Percentiles rank a stretch among this genome's conserved stretches.
phyloP scores from a whole-genome alignment of 306 rosid species.

The Acmispon strigosus region DNA sequence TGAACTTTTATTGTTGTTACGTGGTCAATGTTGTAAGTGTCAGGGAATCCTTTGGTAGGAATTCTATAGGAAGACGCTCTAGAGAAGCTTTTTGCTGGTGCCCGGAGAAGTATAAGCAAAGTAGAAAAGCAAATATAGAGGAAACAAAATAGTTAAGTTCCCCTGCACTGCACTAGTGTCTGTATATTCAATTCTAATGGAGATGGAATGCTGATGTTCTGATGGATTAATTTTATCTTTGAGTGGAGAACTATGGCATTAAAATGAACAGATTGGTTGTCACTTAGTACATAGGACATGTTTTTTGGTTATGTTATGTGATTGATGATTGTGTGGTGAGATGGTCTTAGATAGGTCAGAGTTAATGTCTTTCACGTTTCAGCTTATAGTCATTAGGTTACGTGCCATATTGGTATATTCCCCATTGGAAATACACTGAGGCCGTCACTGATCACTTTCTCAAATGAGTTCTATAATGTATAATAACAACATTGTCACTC shows the following conservation, averaged over 20 bases:
- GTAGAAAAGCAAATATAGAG: background rate
- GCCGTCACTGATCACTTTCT: background rate
- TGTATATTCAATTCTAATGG: background rate
- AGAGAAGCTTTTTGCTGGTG: background rate
- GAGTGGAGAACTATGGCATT: background rate
- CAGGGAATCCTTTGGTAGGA: background rate
- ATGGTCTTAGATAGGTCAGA: background rate
- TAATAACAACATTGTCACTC: background rate
- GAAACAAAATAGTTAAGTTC: background rate
- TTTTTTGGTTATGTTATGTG: background rate
- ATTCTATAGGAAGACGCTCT: background rate
- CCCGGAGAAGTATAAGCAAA: background rate
- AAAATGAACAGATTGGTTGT: background rate
- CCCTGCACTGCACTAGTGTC: background rate
- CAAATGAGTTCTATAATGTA: background rate
- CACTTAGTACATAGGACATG: background rate
- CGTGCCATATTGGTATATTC: background rate
- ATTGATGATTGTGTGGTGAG: background rate
- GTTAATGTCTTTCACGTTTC: slow-evolving; percentile 14
- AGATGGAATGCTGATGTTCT: background rate
- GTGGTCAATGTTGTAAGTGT: background rate
- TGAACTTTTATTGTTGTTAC: background rate
- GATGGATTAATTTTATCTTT: background rate
- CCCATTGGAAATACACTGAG: background rate
- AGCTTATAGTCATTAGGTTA: background rate